These are phyloP conservation scores for Neurospora intermedia DNA, from an alignment of 495 filamentous ascomycete genomes.

Conservation along the genomic window DNA sequence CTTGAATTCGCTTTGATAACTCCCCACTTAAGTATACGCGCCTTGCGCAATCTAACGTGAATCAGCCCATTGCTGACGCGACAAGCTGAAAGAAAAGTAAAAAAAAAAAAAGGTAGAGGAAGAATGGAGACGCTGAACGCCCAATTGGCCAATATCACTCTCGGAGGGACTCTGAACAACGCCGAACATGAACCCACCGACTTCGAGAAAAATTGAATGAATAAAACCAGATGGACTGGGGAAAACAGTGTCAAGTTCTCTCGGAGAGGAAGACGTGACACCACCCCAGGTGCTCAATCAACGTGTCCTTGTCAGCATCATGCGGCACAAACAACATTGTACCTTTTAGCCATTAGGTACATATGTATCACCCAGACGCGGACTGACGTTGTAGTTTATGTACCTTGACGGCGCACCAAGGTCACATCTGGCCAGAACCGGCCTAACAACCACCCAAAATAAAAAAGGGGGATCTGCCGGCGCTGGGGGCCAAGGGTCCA, in stretches of 20 bases:
- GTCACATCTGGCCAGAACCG: not conserved
- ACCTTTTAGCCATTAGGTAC: not conserved
- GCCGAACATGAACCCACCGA: not conserved
- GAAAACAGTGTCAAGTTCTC: not conserved
- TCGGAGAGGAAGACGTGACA: not conserved
- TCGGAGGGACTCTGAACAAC: not conserved
- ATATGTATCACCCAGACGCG: not conserved
- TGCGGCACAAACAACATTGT: not conserved
- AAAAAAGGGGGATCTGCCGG: not conserved
- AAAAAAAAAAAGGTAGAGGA: not conserved
- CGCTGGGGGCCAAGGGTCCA: not conserved
- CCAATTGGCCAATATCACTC: constrained; percentile 14
- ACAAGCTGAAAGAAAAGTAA: not conserved
- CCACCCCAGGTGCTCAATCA: not conserved
- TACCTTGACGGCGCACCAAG: not conserved
- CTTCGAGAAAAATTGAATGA: not conserved
- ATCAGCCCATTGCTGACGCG: not conserved
- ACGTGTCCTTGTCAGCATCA: not conserved
- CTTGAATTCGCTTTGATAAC: not conserved
- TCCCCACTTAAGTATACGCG: not conserved
- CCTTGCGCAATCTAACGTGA: not conserved
- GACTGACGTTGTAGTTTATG: not conserved
- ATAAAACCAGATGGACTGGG: not conserved
- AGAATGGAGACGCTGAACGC: not conserved
- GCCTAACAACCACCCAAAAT: not conserved